Base-by-base conservation (phyloP, 345 rosid genomes). In the Excoecaria cochinchinensis region DNA sequence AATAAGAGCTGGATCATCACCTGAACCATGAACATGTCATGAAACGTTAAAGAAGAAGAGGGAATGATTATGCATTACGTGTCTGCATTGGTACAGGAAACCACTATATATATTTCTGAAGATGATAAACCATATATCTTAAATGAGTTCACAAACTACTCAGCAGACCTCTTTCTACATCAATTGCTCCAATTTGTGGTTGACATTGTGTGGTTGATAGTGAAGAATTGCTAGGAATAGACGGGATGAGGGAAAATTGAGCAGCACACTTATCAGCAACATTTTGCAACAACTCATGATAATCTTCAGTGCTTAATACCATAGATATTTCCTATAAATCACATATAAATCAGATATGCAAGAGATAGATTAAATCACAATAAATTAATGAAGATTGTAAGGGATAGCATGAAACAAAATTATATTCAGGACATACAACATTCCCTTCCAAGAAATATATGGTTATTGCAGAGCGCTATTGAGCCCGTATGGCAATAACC, bases 1-100 rank as follows among this genome's bases (percentile, higher is more conserved):
- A 70, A 95, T 85, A 77, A 95, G 82, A 39, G 99, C 98, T 62
- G 99, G 99, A 76, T 91, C 82, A 63, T 89, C 90, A 81, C 78
- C 97, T 91, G 83, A 71, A 80, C 24, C 78, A 82, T 47, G 46
- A 51, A 71, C 85, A 83, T 70, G 76, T 44, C 59, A 78, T 44
- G 40, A 69, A 53, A n/a, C 17, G 12, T 24, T 50, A 9, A 40
- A 16, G 6, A 38, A 38, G 38, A 22, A 59, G 62, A 58, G 22
- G 38, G 11, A 22, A 24, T 21, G 8, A 58, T 58, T 57, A 7
- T 59, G 63, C 24, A 8, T 56, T 8, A 42, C 15, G 19, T 11
- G 39, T 36, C 39, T 25, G 47, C 15, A 4, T 63, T 36, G 42
- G n/a, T 5, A 38, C 22, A 36, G 38, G 47, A 57, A 12, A 40